Conservation (phyloP, 345 rosid species). For the Theobroma cacao region DNA sequence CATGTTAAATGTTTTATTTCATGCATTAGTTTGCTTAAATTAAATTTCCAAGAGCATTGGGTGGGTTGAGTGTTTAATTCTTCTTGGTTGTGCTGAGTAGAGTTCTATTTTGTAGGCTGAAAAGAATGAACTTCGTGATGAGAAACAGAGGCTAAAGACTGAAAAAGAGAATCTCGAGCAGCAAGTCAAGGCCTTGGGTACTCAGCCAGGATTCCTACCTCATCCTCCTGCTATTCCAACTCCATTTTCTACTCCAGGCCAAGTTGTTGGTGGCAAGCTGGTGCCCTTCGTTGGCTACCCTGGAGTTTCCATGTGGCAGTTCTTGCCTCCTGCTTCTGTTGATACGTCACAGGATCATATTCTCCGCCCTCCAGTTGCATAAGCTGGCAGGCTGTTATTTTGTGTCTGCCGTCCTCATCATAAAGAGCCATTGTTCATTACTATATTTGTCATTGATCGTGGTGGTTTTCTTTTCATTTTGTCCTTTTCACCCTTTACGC, state of each 20-base stretch:
- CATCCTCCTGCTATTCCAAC: slow-evolving; percentile 32
- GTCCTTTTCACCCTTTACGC: neutral
- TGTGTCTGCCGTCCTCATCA: neutral
- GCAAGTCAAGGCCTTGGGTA: slow-evolving; percentile 44
- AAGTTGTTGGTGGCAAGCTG: slow-evolving; percentile 48
- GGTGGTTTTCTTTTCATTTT: neutral
- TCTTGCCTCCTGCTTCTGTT: slow-evolving; percentile 51
- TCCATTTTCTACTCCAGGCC: slow-evolving; percentile 39
- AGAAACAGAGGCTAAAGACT: slow-evolving; percentile 72
- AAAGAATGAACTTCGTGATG: slow-evolving; percentile 74
- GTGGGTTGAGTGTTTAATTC: neutral
- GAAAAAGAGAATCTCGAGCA: slow-evolving; percentile 80
- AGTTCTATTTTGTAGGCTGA: slow-evolving; percentile 41
- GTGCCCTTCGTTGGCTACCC: slow-evolving; percentile 54
- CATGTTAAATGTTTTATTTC: neutral
- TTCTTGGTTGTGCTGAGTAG: neutral
- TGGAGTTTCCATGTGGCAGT: slow-evolving; percentile 59
- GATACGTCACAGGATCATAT: slow-evolving; percentile 62
- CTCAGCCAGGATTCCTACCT: slow-evolving; percentile 45
- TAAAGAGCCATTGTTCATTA: neutral
- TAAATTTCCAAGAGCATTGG: neutral
- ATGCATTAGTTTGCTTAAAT: neutral
- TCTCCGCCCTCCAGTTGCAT: slow-evolving; percentile 57
- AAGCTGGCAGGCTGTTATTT: slow-evolving; percentile 11
- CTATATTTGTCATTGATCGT: neutral